Base-by-base conservation (phyloP, 805 yeast species). In the Saccharomyces eubayanus region DNA sequence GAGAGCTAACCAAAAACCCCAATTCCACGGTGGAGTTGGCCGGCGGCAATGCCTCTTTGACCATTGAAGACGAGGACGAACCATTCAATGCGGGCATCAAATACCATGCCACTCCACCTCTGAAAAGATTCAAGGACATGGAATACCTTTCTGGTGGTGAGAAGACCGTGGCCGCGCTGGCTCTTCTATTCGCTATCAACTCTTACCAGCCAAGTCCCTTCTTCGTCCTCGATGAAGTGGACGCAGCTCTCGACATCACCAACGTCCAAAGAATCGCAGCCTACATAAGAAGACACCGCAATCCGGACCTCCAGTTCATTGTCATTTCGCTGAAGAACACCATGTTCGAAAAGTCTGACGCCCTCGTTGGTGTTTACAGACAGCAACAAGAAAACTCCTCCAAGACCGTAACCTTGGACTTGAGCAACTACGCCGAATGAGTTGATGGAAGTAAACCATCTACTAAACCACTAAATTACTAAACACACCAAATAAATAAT, bases 161-260 rank as follows among this genome's bases (percentile, higher is more conserved):
- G 66, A 90, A 91, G 66, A 88, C 97, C 1, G 85, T 94, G 68
- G 99, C 99, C 1, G 99, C 99, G 0, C 73, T 94, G 58, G 97
- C 98, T 0, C 74, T 94, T 57, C 70, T 94, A 49, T 94, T 94
- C 72, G 91, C 98, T 0, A 82, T 91, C 46, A 97, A 94, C 67
- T 84, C 95, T 0, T 86, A 74, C 70, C 92, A 85, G 51, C 97
- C 97, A 2, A 85, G 97, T 0, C 99, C 99, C 31, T 94, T 94
- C 67, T 92, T 94, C 66, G 96, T 94, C 0, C 74, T 94, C 46
- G 99, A 94, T 68, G 99, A 94, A 71, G 90, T 94, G n/a, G 99
- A 94, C 72, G 98, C 99, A 0, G 98, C 98, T 0, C 77, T 94
- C 55, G 99, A 94, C 70, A 84, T 87, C 55, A 82, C 89, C 27